Evolutionary conservation across 108 stramenopile genomes (phyloP).

Genomic region (Nitzschia sp.): DNA sequence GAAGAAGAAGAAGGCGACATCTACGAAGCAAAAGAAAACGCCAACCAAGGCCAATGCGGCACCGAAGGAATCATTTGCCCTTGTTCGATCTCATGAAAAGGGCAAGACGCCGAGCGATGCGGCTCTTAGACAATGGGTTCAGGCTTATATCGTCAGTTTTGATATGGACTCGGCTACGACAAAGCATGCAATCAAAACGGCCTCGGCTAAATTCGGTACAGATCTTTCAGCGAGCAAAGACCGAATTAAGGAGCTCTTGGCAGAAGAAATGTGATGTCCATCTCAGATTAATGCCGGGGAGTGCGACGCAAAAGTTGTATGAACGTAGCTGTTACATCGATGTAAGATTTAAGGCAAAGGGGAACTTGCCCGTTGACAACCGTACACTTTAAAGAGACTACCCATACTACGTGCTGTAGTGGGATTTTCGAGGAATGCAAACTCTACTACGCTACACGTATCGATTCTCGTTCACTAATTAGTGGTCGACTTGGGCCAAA

Average conservation of each 20-base stretch:
- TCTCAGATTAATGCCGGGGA: too few relatives aligned
- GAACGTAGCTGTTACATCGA: too few relatives aligned
- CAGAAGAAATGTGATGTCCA: conserved; percentile 36
- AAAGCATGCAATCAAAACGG: conserved; percentile 44
- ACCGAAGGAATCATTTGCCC: conserved; percentile 2
- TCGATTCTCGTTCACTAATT: too few relatives aligned
- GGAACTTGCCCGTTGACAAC: too few relatives aligned
- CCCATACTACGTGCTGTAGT: too few relatives aligned
- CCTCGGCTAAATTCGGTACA: conserved; percentile 46
- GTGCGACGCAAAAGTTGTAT: too few relatives aligned
- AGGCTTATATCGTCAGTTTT: conserved; percentile 44
- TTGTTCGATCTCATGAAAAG: conserved; percentile 19
- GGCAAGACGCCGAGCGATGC: conserved; percentile 35
- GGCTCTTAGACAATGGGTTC: conserved; percentile 38
- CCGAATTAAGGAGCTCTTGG: conserved; percentile 38
- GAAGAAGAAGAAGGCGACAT: conserved; percentile 6
- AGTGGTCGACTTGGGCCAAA: conserved; percentile 13
- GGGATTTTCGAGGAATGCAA: too few relatives aligned
- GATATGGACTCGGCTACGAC: conserved; percentile 47
- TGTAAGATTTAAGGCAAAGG: too few relatives aligned
- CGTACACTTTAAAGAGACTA: too few relatives aligned
- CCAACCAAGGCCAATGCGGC: neutral
- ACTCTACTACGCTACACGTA: too few relatives aligned
- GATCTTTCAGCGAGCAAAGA: conserved; percentile 33
- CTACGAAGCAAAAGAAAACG: neutral